Conservation (phyloP, 179 eudicot genomes). For the Vitellaria paradoxa region DNA sequence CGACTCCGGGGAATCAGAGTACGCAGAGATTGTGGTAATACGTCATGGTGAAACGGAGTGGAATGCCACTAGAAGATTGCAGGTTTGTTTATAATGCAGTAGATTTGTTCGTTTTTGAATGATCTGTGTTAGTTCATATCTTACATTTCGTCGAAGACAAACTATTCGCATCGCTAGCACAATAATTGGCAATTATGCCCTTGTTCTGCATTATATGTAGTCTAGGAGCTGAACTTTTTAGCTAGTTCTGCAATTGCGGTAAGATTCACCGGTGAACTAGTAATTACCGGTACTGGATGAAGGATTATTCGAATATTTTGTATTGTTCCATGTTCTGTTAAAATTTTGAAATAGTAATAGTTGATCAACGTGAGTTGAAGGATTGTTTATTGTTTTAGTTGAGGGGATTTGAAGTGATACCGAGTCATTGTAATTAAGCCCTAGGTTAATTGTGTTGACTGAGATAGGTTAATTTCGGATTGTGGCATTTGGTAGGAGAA, state of each 20-base stretch:
- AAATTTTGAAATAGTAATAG: neutral
- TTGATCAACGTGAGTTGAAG: neutral
- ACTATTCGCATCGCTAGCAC: neutral
- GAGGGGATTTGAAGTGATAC: no score
- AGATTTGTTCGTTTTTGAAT: neutral
- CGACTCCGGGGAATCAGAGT: constrained; percentile 21
- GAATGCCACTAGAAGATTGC: constrained; percentile 77
- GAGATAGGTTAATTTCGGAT: neutral
- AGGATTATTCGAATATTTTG: neutral
- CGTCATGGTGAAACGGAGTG: constrained; percentile 97
- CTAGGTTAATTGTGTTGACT: neutral
- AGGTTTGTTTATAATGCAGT: constrained; percentile 35
- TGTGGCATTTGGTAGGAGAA: neutral
- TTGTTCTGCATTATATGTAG: neutral
- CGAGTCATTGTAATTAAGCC: no score
- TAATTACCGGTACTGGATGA: neutral
- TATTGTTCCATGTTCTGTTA: neutral
- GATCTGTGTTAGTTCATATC: neutral
- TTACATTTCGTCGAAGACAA: neutral
- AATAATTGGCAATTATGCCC: neutral
- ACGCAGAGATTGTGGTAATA: constrained; percentile 63
- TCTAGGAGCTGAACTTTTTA: neutral
- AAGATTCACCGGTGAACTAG: neutral
- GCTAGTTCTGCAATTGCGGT: neutral
- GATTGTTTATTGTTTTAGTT: neutral